Percentiles rank a stretch among this genome's conserved stretches.
Evolutionary conservation across 441 rosid species (phyloP).

Genomic region (Mallotus japonicus): DNA sequence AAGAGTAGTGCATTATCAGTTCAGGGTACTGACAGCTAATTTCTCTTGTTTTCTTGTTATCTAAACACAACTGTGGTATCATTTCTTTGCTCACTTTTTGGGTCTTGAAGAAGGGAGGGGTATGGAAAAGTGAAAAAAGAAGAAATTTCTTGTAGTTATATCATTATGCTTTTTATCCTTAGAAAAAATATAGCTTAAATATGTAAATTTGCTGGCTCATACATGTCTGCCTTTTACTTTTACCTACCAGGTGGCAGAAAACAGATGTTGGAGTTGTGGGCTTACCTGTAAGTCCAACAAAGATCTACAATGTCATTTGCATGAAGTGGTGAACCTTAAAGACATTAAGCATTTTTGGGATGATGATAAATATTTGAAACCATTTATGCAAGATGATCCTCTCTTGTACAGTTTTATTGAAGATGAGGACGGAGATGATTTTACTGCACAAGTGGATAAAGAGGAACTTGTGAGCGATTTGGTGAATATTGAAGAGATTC

Average conservation of each 20-base stretch:
- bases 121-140: neutral
- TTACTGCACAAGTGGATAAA: constrained; percentile 36
- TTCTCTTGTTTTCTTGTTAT: neutral
- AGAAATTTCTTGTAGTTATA: neutral
- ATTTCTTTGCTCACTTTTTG: neutral
- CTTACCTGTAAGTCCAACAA: constrained; percentile 37
- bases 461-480: constrained; percentile 50
- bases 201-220: neutral
- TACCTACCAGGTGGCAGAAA: constrained; percentile 60
- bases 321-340: constrained; percentile 34
- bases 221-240: constrained; percentile 10
- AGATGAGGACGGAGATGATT: constrained; percentile 67
- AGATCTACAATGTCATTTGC: constrained; percentile 50
- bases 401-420: constrained; percentile 72
- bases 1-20: neutral
- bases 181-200: neutral
- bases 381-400: constrained; percentile 72
- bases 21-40: too few relatives aligned
- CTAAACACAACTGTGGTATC: neutral
- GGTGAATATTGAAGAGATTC: constrained; percentile 39
- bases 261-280: constrained; percentile 73
- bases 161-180: neutral
- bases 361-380: constrained; percentile 66
- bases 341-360: constrained; percentile 44
- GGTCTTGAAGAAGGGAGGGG: neutral